These are phyloP conservation scores for Nicotiana paniculata DNA, from an alignment of 257 asterid genomes.

Conservation along the genomic window DNA sequence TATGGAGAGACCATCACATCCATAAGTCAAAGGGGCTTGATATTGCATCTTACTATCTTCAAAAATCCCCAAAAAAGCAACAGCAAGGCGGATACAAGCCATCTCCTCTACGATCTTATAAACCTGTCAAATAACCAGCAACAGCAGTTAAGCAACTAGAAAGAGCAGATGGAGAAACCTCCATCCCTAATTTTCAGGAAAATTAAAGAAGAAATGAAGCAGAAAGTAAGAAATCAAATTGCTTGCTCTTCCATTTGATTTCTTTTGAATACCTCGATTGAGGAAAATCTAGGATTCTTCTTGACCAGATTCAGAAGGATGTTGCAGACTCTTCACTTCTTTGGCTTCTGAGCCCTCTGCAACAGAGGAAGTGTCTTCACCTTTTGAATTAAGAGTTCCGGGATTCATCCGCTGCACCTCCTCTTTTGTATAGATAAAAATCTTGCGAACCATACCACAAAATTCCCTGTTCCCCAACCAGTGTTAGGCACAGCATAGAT, in stretches of 20 bases:
- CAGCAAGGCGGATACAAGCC: not conserved
- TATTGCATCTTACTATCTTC: slow-evolving; percentile 24
- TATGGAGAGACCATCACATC: slow-evolving; percentile 25
- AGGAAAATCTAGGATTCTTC: slow-evolving; percentile 33
- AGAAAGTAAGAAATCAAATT: not conserved
- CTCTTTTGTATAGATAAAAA: slow-evolving; percentile 72
- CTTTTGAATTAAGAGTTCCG: slow-evolving; percentile 57
- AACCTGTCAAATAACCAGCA: not conserved
- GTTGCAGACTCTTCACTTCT: slow-evolving; percentile 52
- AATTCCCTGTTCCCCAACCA: slow-evolving; percentile 55
- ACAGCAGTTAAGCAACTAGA: not conserved
- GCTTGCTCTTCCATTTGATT: not conserved
- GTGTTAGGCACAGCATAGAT: not conserved
- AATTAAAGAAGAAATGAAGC: not conserved
- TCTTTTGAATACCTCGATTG: slow-evolving; percentile 17
- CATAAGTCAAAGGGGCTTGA: slow-evolving; percentile 21
- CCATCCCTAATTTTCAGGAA: not conserved
- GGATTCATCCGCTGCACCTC: slow-evolving; percentile 86
- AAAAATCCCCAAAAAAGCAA: slow-evolving; percentile 29
- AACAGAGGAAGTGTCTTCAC: slow-evolving; percentile 58
- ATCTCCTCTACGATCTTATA: not conserved
- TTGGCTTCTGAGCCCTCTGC: slow-evolving; percentile 62
- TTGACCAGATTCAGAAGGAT: slow-evolving; percentile 40
- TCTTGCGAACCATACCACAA: slow-evolving; percentile 84
- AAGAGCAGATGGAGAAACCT: not conserved